phyloP scores from a whole-genome alignment of 768 basidiomycete species.

The Mycena latifolia region DNA sequence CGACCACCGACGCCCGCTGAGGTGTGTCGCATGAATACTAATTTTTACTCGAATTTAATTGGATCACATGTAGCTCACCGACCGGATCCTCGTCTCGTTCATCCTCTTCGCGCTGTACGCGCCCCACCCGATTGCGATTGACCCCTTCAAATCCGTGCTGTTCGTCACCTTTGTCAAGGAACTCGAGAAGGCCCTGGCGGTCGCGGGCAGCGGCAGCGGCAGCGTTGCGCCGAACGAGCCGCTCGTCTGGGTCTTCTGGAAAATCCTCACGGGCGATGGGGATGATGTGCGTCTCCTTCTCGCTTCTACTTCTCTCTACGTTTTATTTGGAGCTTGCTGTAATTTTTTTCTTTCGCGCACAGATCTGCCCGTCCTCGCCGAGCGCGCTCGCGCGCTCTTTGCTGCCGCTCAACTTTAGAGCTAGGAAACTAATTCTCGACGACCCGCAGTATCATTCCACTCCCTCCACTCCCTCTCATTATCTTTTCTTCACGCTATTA shows the following conservation, averaged over 20 bases:
- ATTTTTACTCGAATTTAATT: no score
- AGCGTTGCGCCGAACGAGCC: slow-evolving; percentile 76
- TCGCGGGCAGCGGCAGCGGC: slow-evolving; percentile 63
- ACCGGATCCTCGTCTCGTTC: slow-evolving; percentile 83
- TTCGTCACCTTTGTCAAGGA: slow-evolving; percentile 77
- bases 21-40: no score
- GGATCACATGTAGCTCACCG: no score
- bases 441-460: slow-evolving; percentile 68
- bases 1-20: no score
- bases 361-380: no score
- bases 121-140: slow-evolving; percentile 82
- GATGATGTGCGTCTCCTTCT: slow-evolving; percentile 75
- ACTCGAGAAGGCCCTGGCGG: slow-evolving; percentile 67
- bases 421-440: slow-evolving; percentile 77
- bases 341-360: no score
- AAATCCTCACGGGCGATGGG: slow-evolving; percentile 88
- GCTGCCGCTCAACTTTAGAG: slow-evolving; percentile 80
- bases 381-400: slow-evolving; percentile 87
- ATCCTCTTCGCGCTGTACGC: slow-evolving; percentile 85
- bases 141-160: slow-evolving; percentile 84
- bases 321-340: no score
- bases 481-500: no score
- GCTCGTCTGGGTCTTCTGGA: slow-evolving; percentile 89
- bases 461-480: neutral
- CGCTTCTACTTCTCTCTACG: neutral